A percentile compares a stretch with the other conserved stretches of the same genome.
Evolutionary conservation across 208 protist species (phyloP).

Genomic region (Leishmania lainsoni): DNA sequence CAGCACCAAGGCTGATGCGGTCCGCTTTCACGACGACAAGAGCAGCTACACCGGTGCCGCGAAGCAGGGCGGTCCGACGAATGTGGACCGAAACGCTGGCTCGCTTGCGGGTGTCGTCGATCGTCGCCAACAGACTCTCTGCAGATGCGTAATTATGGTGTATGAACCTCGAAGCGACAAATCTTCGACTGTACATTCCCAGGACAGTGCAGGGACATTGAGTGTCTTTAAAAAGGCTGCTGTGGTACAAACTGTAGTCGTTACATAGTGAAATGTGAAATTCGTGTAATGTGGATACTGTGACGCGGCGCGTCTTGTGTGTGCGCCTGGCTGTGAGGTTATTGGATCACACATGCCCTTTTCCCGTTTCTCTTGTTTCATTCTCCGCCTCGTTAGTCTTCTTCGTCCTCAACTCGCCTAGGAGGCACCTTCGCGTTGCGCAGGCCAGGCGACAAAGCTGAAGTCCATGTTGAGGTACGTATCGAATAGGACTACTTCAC

Average conservation of each 20-base stretch:
- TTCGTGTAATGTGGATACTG: too few relatives aligned
- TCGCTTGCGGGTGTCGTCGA: constrained; percentile 87
- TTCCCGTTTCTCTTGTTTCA: background rate
- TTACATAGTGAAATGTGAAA: too few relatives aligned
- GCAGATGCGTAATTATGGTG: too few relatives aligned
- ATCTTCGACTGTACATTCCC: too few relatives aligned
- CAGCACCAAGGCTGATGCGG: constrained; percentile 82
- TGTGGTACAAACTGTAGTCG: too few relatives aligned
- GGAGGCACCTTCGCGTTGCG: background rate
- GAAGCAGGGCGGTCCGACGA: constrained; percentile 89
- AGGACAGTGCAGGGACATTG: too few relatives aligned
- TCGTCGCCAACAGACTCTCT: constrained; percentile 37
- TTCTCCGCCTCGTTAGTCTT: background rate
- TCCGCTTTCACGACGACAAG: constrained; percentile 93
- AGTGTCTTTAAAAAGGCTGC: too few relatives aligned
- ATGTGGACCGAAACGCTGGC: constrained; percentile 87
- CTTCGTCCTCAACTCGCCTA: background rate
- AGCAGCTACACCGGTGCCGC: constrained; percentile 89
- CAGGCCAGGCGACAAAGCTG: background rate
- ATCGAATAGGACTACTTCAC: background rate
- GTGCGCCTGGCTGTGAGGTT: too few relatives aligned
- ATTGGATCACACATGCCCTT: background rate
- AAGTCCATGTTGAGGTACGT: background rate
- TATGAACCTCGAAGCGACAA: too few relatives aligned
- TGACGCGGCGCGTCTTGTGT: too few relatives aligned